Conservation (phyloP, 495 filamentous ascomycete genomes). For the Bathelium albidoporum region DNA sequence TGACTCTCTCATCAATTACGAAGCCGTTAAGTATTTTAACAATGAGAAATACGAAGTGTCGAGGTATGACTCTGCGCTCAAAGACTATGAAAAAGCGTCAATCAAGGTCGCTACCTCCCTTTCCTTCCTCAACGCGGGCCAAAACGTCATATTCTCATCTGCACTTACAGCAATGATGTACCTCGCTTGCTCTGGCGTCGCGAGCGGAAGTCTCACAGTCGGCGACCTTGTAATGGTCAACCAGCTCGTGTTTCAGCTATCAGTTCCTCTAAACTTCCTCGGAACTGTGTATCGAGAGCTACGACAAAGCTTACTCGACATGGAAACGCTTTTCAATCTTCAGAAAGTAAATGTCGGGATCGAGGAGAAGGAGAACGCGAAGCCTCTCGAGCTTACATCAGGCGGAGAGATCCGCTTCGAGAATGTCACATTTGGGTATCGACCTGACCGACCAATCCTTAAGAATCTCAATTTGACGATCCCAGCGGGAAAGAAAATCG, state of each 20-base stretch:
- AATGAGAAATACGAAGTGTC: conserved; percentile 90
- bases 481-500: conserved; percentile 89
- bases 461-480: conserved; percentile 78
- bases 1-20: conserved; percentile 94
- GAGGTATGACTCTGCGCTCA: conserved; percentile 79
- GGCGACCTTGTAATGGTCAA: conserved; percentile 98
- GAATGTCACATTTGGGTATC: conserved; percentile 91
- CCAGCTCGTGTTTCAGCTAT: conserved; percentile 96
- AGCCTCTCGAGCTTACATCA: conserved; percentile 55
- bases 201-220: conserved; percentile 70
- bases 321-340: conserved; percentile 98
- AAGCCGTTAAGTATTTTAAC: conserved; percentile 99
- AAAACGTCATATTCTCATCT: conserved; percentile 93
- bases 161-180: conserved; percentile 99
- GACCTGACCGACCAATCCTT: conserved; percentile 76
- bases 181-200: conserved; percentile 79
- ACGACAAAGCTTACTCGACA: conserved; percentile 85
- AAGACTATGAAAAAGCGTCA: conserved; percentile 80
- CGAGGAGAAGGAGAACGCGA: conserved; percentile 62
- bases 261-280: conserved; percentile 90
- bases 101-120: conserved; percentile 95
- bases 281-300: conserved; percentile 94
- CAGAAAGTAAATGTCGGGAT: conserved; percentile 93
- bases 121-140: conserved; percentile 90
- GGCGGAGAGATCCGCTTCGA: conserved; percentile 89